Evolutionary conservation across 169 alveolate genomes (phyloP).

Genomic region (Plasmodium vivax): DNA sequence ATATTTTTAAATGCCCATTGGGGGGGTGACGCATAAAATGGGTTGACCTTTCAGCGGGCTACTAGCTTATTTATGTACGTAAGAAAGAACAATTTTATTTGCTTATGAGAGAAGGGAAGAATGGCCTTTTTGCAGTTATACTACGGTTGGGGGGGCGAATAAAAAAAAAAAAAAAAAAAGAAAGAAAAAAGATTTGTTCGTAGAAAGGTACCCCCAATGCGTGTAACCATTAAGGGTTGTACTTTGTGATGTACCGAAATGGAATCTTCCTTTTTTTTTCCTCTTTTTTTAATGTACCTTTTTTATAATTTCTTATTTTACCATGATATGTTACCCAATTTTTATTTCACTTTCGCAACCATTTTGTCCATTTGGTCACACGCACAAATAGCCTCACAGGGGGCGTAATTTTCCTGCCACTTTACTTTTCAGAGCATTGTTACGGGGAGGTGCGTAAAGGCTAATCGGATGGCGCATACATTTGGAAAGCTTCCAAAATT

Average conservation of each 20-base stretch:
- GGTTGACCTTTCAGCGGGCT: not conserved
- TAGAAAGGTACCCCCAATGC: not conserved
- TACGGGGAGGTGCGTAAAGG: not conserved
- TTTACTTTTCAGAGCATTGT: not conserved
- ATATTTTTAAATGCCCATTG: slow-evolving; percentile 1
- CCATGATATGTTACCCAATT: not conserved
- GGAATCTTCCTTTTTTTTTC: not conserved
- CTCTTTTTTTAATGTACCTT: not conserved
- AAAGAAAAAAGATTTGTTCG: not conserved
- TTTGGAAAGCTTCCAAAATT: not conserved
- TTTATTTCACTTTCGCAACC: not conserved
- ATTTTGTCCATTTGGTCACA: not conserved
- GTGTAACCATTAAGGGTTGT: not conserved
- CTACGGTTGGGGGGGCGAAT: not conserved
- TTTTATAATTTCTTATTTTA: not conserved
- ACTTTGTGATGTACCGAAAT: not conserved
- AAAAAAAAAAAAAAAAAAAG: not conserved
- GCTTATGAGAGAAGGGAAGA: not conserved
- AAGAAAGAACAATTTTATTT: not conserved
- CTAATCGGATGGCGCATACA: not conserved
- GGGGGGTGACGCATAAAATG: not conserved
- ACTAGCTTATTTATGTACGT: not conserved
- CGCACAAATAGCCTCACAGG: not conserved
- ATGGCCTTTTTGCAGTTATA: not conserved
- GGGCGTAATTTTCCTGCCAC: not conserved